Conservation (phyloP, 306 rosid genomes). For the Trifolium fragiferum region DNA sequence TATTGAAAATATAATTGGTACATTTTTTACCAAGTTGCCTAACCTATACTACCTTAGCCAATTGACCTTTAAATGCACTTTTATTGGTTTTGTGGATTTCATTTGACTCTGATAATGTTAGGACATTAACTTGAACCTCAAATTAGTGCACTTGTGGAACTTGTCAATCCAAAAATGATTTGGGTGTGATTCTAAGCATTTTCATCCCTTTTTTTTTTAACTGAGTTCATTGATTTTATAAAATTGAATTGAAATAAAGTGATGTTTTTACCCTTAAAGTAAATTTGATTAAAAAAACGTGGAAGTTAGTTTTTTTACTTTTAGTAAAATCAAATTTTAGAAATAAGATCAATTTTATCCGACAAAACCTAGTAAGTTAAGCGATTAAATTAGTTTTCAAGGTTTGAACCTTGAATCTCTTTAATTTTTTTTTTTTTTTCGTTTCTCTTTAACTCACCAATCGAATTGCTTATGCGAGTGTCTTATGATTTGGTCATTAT, state of each 20-base stretch:
- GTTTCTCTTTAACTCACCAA: no score
- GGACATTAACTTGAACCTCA: conserved; percentile 5
- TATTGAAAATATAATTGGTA: conserved; percentile 17
- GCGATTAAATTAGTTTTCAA: no score
- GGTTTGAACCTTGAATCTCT: no score
- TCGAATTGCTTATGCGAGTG: no score
- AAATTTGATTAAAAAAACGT: no score
- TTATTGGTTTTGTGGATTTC: conserved; percentile 20
- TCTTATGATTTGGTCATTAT: no score
- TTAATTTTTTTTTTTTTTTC: no score
- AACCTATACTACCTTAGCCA: conserved; percentile 11
- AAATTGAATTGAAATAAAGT: not conserved
- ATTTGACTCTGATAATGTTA: conserved; percentile 20
- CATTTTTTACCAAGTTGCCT: conserved; percentile 30
- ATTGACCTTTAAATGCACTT: conserved; percentile 17
- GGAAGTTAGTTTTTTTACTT: no score
- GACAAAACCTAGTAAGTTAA: no score
- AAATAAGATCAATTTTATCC: no score
- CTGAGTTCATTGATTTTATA: not conserved
- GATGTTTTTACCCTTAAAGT: no score
- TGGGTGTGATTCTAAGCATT: conserved; percentile 11
- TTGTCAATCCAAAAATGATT: conserved; percentile 29
- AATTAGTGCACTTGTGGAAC: conserved; percentile 20
- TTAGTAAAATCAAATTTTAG: no score
- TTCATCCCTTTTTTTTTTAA: conserved; percentile 9